A percentile compares a stretch with the other conserved stretches of the same genome.
Evolutionary conservation across 2,329 filamentous ascomycete species (phyloP).

Genomic region (Rhytidhysteron rufulum): DNA sequence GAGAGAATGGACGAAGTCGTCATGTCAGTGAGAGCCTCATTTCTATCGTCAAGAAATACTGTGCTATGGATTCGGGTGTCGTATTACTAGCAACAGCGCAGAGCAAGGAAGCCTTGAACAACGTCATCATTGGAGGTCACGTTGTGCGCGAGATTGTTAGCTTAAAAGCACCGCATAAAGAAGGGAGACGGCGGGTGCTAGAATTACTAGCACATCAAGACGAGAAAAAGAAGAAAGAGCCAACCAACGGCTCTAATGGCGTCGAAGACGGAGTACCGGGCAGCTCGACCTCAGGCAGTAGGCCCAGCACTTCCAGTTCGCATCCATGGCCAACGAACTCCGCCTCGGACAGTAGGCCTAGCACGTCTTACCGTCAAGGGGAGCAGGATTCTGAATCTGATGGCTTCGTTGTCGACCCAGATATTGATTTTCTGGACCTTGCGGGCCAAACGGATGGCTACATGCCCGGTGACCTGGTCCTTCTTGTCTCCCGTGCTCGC

Average conservation of each 20-base stretch:
- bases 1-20: slow-evolving; percentile 86
- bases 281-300: slow-evolving; percentile 47
- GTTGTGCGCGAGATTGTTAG: slow-evolving; percentile 87
- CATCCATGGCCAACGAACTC: slow-evolving; percentile 27
- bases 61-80: slow-evolving; percentile 72
- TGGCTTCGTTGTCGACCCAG: slow-evolving; percentile 69
- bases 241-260: slow-evolving; percentile 10
- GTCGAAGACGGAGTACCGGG: slow-evolving; percentile 29
- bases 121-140: slow-evolving; percentile 84
- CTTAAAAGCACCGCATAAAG: slow-evolving; percentile 88
- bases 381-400: slow-evolving; percentile 33
- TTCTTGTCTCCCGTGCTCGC: slow-evolving; percentile 80
- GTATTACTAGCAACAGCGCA: slow-evolving; percentile 88
- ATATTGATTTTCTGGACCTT: slow-evolving; percentile 87
- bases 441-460: slow-evolving; percentile 95
- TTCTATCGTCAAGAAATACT: slow-evolving; percentile 79
- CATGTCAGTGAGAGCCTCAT: slow-evolving; percentile 89
- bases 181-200: slow-evolving; percentile 76
- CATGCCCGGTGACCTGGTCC: slow-evolving; percentile 89
- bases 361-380: slow-evolving; percentile 13
- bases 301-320: slow-evolving; percentile 33
- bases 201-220: slow-evolving; percentile 65
- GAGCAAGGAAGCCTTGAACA: slow-evolving; percentile 88
- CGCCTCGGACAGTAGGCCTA: slow-evolving; percentile 49
- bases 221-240: slow-evolving; percentile 18